phyloP scores from a whole-genome alignment of 2,329 filamentous ascomycete species.

The Neobulgaria alba region DNA sequence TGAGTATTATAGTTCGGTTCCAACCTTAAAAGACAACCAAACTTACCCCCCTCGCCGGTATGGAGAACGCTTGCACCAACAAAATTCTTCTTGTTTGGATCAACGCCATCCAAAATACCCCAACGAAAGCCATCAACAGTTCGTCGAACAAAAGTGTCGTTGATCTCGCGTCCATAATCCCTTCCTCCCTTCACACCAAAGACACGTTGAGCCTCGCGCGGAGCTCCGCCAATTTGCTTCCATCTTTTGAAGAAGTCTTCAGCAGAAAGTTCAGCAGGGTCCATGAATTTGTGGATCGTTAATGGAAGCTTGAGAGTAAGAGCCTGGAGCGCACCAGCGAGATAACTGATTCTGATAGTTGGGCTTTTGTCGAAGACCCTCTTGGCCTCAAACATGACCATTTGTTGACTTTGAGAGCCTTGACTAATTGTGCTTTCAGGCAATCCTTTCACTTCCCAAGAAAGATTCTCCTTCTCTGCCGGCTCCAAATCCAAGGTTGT shows the following conservation, averaged over 20 bases:
- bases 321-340: conserved; percentile 87
- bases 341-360: conserved; percentile 87
- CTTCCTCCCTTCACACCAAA: conserved; percentile 56
- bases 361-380: conserved; percentile 74
- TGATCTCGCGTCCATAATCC: conserved; percentile 55
- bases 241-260: conserved; percentile 99
- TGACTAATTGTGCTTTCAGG: conserved; percentile 74
- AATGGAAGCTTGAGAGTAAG: conserved; percentile 87
- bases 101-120: conserved; percentile 76
- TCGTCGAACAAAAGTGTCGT: conserved; percentile 59
- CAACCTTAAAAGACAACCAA: conserved; percentile 83
- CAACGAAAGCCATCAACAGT: conserved; percentile 81
- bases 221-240: conserved; percentile 91
- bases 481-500: conserved; percentile 82
- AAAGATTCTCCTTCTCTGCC: conserved; percentile 55
- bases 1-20: conserved; percentile 90
- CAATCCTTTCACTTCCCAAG: conserved; percentile 79
- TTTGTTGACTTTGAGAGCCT: conserved; percentile 78
- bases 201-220: conserved; percentile 81
- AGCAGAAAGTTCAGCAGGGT: conserved; percentile 71
- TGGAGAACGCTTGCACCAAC: conserved; percentile 85
- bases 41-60: conserved; percentile 78
- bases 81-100: conserved; percentile 88
- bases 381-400: conserved; percentile 87
- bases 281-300: conserved; percentile 92